Percentiles rank a stretch among this genome's conserved stretches.
These are phyloP conservation scores for Exophiala alcalophila DNA, from an alignment of 2,329 filamentous ascomycete species.

Conservation along the genomic window DNA sequence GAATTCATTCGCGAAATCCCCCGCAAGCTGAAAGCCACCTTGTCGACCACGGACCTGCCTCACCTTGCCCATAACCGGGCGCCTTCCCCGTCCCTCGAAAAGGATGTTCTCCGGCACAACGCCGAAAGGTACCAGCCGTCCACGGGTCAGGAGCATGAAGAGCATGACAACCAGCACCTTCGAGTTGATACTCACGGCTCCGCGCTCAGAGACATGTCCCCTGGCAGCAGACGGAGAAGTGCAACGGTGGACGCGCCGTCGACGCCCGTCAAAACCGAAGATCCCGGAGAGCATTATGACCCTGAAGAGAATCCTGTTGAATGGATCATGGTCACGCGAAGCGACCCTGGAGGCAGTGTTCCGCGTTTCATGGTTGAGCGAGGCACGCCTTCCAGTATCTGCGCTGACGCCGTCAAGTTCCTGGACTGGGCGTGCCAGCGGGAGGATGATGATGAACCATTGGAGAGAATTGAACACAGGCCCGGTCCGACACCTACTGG, in stretches of 20 bases:
- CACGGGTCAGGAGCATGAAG: constrained; percentile 6
- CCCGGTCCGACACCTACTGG: no score
- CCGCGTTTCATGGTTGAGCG: constrained; percentile 89
- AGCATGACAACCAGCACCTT: constrained; percentile 15
- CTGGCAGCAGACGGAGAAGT: constrained; percentile 20
- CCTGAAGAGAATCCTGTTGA: constrained; percentile 67
- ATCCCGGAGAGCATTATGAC: constrained; percentile 35
- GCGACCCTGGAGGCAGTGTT: constrained; percentile 83
- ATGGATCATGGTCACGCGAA: constrained; percentile 90
- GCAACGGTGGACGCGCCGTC: constrained; percentile 21
- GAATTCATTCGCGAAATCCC: constrained; percentile 86
- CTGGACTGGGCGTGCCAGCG: constrained; percentile 68
- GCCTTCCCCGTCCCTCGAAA: constrained; percentile 35
- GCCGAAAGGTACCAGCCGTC: constrained; percentile 29
- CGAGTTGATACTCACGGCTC: constrained; percentile 15
- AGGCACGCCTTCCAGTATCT: constrained; percentile 77
- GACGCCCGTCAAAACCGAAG: constrained; percentile 5
- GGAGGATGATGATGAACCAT: constrained; percentile 43
- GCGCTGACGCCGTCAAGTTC: constrained; percentile 76
- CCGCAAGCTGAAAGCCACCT: constrained; percentile 46
- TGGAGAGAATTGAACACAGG: constrained; percentile 15
- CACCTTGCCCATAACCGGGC: constrained; percentile 29
- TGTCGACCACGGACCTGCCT: constrained; percentile 47
- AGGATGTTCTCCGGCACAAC: constrained; percentile 47
- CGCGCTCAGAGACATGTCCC: constrained; percentile 18